Evolutionary conservation across 805 yeast genomes (phyloP).

Genomic region (Clavispora asparagi): DNA sequence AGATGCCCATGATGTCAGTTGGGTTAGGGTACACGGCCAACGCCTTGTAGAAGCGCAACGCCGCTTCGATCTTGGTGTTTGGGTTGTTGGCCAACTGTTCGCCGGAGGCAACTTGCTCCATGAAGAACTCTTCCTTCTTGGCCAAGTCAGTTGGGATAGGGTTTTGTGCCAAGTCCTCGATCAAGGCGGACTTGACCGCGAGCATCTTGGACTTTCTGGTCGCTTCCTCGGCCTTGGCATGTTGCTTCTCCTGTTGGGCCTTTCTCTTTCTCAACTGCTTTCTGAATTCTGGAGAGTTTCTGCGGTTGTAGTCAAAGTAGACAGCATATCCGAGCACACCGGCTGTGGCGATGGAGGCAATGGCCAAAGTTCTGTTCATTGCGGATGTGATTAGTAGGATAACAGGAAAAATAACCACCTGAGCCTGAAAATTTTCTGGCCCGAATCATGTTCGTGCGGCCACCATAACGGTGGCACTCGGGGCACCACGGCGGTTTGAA

Average conservation of each 20-base stretch:
- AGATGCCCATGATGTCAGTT: slow-evolving; percentile 80
- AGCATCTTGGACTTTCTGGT: slow-evolving; percentile 57
- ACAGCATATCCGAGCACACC: slow-evolving; percentile 69
- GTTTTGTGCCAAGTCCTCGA: slow-evolving; percentile 57
- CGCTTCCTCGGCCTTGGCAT: slow-evolving; percentile 50
- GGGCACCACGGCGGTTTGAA: neutral
- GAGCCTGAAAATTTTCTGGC: neutral
- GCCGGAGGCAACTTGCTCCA: slow-evolving; percentile 78
- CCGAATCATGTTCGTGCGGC: neutral
- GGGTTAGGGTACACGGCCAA: slow-evolving; percentile 92
- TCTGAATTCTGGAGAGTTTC: slow-evolving; percentile 79
- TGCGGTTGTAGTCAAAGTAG: slow-evolving; percentile 90
- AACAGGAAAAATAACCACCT: neutral
- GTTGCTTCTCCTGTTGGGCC: slow-evolving; percentile 54
- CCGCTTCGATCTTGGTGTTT: slow-evolving; percentile 74
- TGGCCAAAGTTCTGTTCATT: slow-evolving; percentile 27
- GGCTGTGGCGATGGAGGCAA: slow-evolving; percentile 44
- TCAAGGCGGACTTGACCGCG: slow-evolving; percentile 56
- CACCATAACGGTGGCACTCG: neutral
- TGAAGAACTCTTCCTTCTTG: slow-evolving; percentile 74
- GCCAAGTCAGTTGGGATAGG: slow-evolving; percentile 70
- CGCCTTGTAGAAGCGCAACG: slow-evolving; percentile 89
- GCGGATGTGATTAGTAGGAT: neutral
- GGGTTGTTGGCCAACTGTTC: slow-evolving; percentile 69
- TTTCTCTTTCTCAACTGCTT: slow-evolving; percentile 60